phyloP scores from a whole-genome alignment of 495 filamentous ascomycete species.

The Bathelium albidoporum region DNA sequence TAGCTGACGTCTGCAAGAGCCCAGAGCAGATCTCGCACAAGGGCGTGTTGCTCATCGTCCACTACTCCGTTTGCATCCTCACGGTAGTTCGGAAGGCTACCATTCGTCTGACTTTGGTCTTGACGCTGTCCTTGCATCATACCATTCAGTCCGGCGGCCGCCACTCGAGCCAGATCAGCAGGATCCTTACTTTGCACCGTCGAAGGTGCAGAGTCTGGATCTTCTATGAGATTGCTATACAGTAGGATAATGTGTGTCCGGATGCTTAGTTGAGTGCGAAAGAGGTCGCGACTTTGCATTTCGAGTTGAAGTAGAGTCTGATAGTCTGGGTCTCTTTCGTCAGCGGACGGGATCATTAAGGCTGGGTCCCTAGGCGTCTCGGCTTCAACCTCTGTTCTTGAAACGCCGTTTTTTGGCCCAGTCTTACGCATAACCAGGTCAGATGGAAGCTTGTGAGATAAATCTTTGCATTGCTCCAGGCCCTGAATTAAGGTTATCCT shows the following conservation, averaged over 20 bases:
- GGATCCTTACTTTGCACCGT: constrained; percentile 12
- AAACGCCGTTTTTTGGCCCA: not conserved
- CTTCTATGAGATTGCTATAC: constrained; percentile 58
- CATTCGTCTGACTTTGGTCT: constrained; percentile 3
- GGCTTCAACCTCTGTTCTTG: not conserved
- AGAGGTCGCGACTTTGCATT: constrained; percentile 78
- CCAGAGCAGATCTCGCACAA: constrained; percentile 63
- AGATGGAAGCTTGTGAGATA: constrained; percentile 48
- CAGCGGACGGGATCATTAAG: constrained; percentile 10
- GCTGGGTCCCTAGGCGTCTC: constrained; percentile 7
- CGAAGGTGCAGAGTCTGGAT: constrained; percentile 17
- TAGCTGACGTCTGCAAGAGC: constrained; percentile 62
- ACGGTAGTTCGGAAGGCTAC: not conserved
- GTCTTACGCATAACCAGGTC: constrained; percentile 42
- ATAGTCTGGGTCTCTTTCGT: constrained; percentile 22
- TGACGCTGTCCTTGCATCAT: constrained; percentile 18
- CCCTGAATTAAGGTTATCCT: not conserved
- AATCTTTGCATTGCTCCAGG: constrained; percentile 58
- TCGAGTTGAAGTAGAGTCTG: constrained; percentile 58
- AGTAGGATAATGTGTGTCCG: constrained; percentile 75
- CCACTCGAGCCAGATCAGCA: constrained; percentile 20
- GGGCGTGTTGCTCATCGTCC: constrained; percentile 56
- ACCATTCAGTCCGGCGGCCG: constrained; percentile 21
- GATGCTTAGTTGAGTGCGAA: constrained; percentile 61
- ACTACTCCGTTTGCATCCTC: constrained; percentile 40